These are phyloP conservation scores for Oenanthe sinensis DNA, from an alignment of 129 eudicot genomes.

Conservation along the genomic window DNA sequence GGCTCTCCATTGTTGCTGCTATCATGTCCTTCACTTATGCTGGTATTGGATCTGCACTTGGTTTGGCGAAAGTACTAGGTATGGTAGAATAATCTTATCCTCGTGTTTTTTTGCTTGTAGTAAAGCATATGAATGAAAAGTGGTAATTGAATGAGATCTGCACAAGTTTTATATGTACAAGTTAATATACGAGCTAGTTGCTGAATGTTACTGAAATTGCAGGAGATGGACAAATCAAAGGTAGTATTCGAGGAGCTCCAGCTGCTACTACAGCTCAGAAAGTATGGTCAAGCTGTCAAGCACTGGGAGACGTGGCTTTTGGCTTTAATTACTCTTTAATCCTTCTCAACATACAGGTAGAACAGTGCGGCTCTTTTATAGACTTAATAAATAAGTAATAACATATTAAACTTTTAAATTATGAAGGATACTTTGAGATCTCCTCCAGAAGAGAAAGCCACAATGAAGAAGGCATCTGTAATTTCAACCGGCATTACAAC, in stretches of 20 bases:
- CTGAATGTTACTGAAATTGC: constrained; percentile 12
- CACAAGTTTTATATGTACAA: neutral
- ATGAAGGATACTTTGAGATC: constrained; percentile 66
- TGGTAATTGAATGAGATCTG: neutral
- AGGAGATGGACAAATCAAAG: constrained; percentile 65
- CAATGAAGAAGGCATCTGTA: constrained; percentile 66
- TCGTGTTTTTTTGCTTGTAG: neutral
- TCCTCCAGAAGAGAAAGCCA: constrained; percentile 59
- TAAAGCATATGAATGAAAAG: neutral
- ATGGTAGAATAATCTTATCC: neutral
- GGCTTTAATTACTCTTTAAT: constrained; percentile 50
- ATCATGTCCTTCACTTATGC: constrained; percentile 77
- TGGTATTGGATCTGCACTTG: constrained; percentile 52
- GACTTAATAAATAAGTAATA: neutral
- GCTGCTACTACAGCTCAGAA: constrained; percentile 44
- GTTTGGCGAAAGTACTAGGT: constrained; percentile 61
- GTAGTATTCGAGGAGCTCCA: constrained; percentile 57
- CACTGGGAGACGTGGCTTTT: constrained; percentile 78
- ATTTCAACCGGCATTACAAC: constrained; percentile 39
- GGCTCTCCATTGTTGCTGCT: constrained; percentile 79
- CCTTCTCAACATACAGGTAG: constrained; percentile 72
- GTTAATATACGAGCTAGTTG: neutral
- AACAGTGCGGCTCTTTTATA: neutral
- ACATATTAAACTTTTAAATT: constrained; percentile 2
- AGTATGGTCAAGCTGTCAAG: constrained; percentile 73